phyloP scores from a whole-genome alignment of 2,329 filamentous ascomycete genomes.

The Ceratocystis alfenasii region DNA sequence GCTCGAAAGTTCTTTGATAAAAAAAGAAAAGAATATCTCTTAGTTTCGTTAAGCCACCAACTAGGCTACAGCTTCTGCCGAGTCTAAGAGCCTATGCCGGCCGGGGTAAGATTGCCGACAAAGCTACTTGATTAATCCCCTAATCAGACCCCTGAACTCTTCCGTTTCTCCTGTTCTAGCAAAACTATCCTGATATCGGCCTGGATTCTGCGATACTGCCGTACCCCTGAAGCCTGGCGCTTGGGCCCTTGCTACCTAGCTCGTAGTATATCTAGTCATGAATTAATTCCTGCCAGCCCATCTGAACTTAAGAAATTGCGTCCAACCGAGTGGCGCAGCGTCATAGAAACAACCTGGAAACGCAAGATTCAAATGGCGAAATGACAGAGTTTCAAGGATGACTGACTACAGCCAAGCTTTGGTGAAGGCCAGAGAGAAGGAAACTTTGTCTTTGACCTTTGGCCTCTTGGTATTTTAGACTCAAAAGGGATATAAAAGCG shows the following conservation, averaged over 20 bases:
- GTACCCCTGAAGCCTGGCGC: neutral
- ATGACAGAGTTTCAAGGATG: slow-evolving; percentile 2
- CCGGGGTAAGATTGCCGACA: neutral
- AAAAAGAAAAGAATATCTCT: no score
- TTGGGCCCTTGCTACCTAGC: no score
- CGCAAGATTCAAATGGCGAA: slow-evolving; percentile 5
- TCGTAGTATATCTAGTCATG: no score
- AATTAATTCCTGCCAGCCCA: neutral
- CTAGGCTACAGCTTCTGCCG: no score
- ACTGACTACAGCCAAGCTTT: neutral
- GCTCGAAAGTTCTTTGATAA: no score
- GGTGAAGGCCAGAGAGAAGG: neutral
- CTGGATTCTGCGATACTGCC: neutral
- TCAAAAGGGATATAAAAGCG: neutral
- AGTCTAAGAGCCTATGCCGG: neutral
- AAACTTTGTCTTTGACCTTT: neutral
- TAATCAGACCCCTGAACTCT: neutral
- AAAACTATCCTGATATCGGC: neutral
- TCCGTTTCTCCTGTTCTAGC: neutral
- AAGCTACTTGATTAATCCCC: neutral
- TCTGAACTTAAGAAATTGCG: neutral
- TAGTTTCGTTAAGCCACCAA: no score
- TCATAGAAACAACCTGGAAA: neutral
- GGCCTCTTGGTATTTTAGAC: neutral
- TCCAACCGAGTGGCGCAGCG: neutral